Base-by-base conservation (phyloP, 208 protist genomes). In the Trypanosomatidae sp. region DNA sequence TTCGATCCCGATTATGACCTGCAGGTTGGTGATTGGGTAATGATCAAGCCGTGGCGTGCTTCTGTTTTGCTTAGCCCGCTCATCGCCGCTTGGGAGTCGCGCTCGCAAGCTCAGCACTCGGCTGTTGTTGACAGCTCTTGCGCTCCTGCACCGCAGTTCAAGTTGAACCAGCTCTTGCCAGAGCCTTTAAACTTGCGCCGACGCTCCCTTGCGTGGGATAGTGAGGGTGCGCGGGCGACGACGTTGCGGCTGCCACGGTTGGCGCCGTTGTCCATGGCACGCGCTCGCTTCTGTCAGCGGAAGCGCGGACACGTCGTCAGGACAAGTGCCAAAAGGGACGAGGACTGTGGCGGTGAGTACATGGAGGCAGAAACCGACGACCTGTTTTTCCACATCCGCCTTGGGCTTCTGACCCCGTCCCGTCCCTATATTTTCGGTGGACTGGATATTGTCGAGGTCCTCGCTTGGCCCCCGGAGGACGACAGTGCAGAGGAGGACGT, bases 21-120 rank as follows among this genome's bases (percentile, higher is more conserved):
- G 28, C 89, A 94, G 69, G 81, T 94, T 6, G 91, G 91, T 1
- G 91, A 94, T 39, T 96, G 91, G 90, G 88, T 96, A 49, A 64
- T 94, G n/a, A 73, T 96, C 36, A 79, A 80, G 33, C 86, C 89
- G 33, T 49, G 56, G 52, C 87, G 91, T 15, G 79, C 79, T 17
- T 74, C 53, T 1, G 60, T 77, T 3, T 66, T 94, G 66, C 75
- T 96, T 6, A 58, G 73, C 28, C 91, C 91, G 12, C 77, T 96
- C 41, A 87, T 94, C 41, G 56, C 49, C 6, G 56, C 81, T 0
- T 87, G 81, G 76, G 80, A 89, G 43, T 64, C 55, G 52, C 58
- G 69, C 19, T 36, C 53, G 22, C 25, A 55, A 15, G 19, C n/a
- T 7, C 6, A 47, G 2, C 46, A 15, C 3, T 50, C 73, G 15